Base-by-base conservation (phyloP, 148 eudicot genomes). In the Dianthus caryophyllus region DNA sequence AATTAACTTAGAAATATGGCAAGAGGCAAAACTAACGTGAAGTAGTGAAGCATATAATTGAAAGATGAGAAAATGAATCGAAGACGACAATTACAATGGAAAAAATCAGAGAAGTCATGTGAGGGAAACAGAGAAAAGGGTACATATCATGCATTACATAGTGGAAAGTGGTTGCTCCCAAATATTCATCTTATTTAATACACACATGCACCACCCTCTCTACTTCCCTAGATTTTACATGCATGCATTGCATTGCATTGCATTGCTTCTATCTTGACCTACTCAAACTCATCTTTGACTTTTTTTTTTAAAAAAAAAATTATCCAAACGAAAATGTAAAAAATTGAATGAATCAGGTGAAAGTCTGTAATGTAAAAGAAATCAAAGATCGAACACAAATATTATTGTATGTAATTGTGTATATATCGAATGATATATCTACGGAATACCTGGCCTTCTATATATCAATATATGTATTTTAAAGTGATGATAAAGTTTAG, bases 101-200 rank as follows among this genome's bases (percentile, higher is more conserved):
- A n/a, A n/a, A 50, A 38, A 60, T 73, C 67, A 67, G 76, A 60
- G 30, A 49, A 50, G 53, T 63, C 74, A 71, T 71, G 74, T 71
- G 74, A 71, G 4, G 4, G 21, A 12, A 26, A 62, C 68, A 50
- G 39, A 52, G 57, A 71, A 71, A 61, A 71, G 64, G 74, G 68
- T 71, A 63, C 74, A 41, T 71, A 58, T 64, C 74, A 71, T 63
- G 74, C 68, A 63, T 43, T 71, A 27, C 57, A 59, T 59, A 16
- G 15, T 59, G 73, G 64, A 69, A 60, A 65, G 68, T 65, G 68
- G 68, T 65, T 65, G 56, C 68, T 46, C 64, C 73, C 56, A 58
- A 69, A 58, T 44, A 59, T 69, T 69, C 65, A 56, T 56, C 61
- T 13, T 46, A 59, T 58, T 59, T 33, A 33, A 2, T 33, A 33